Evolutionary conservation across 768 basidiomycete species (phyloP), one percentile per base, ranked within the genome.

Genomic region (Suillus discolor): DNA sequence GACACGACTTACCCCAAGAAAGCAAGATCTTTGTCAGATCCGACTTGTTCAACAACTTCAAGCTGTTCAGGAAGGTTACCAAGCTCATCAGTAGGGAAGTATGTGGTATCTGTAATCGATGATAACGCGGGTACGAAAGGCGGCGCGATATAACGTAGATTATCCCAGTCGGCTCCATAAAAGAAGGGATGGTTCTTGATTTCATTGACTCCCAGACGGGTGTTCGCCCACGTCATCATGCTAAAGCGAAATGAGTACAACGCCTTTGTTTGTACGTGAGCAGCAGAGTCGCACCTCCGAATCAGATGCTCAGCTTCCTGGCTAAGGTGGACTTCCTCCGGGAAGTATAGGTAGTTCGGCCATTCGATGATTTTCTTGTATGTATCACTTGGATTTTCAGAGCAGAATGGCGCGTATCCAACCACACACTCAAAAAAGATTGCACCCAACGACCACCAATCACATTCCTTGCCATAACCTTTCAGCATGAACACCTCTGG

Each of bases 361-460:
- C 97, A 99, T 65, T 97, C 93, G 67, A 98, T 90, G 72, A 99
- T 99, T 82, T 99, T 99, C 75, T 95, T 91, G 82, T 99, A 99
- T 20, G 96, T 98, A 75, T 99, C 97, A 70, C 92, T 93, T 18
- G 97, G 96, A 73, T 94, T 95, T 74, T 98, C 96, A 5, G 95
- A 89, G 79, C 97, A 99, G 85, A 98, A 98, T 6, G 96, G 97
- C 18, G 97, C 96, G 75, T 96, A 99, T 67, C 97, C 97, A 68
- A 98, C 95, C 42, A 99, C 83, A 78, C 97, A 99, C 78, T 99
- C 97, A 75, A 96, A 99, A 89, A 96, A 97, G 77, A 99, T 99
- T 6, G 97, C 96, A 15, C 97, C 97, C 63, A 99, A 80, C 44
- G 97, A 98, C 97, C 97, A 99, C 97, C 97, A 99, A 79, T 99